phyloP scores from a whole-genome alignment of 176 grass and related monocot genomes.

The Aegilops speltoides region DNA sequence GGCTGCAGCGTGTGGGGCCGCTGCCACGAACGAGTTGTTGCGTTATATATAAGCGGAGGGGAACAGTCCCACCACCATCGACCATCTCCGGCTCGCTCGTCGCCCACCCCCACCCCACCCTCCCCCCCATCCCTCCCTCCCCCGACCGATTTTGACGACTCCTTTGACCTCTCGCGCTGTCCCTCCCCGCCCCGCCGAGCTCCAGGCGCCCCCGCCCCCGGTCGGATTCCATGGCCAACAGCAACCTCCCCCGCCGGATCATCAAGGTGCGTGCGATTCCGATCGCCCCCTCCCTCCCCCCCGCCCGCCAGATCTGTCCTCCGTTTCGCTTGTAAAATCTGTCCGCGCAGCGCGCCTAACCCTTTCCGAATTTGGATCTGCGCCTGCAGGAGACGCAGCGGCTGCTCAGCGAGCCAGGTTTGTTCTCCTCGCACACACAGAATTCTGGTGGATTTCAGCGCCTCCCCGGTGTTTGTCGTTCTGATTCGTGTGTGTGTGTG shows the following conservation, averaged over 20 bases:
- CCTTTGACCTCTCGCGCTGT: conserved; percentile 25
- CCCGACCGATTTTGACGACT: conserved; percentile 18
- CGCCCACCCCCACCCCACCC: background rate
- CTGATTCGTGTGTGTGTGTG: background rate
- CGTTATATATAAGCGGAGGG: background rate
- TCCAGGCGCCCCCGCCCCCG: conserved; percentile 14
- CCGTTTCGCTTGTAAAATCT: background rate
- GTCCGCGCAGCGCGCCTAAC: background rate
- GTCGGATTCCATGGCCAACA: conserved; percentile 70
- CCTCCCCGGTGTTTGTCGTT: background rate
- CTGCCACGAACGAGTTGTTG: background rate
- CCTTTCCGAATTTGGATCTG: conserved; percentile 35
- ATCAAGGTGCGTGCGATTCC: conserved; percentile 77
- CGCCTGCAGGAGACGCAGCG: conserved; percentile 79
- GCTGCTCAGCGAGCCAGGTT: conserved; percentile 91
- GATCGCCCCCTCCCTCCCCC: background rate
- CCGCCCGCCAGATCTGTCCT: conserved; percentile 6
- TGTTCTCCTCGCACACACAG: background rate
- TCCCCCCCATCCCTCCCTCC: background rate
- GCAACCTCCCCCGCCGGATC: conserved; percentile 90
- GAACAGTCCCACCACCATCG: background rate
- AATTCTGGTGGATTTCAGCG: conserved; percentile 25
- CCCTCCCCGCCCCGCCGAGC: background rate
- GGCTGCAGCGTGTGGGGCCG: too few relatives aligned
- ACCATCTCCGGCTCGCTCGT: background rate